Evolutionary conservation across 257 asterid genomes (phyloP).

Genomic region (Haberlea rhodopensis): DNA sequence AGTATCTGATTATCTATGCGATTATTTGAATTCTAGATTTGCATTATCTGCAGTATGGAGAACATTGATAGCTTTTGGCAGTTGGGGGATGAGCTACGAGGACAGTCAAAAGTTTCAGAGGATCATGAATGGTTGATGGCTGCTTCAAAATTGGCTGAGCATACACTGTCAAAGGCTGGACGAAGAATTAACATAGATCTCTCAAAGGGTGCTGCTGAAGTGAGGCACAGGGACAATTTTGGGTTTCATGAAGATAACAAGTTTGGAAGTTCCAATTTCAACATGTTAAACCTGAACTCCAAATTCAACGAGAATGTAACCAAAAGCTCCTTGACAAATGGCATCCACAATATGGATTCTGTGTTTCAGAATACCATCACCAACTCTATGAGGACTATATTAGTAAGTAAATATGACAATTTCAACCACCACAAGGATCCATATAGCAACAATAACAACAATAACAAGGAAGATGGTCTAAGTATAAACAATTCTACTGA

Average conservation of each 20-base stretch:
- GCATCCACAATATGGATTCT: slow-evolving; percentile 53
- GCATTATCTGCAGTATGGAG: slow-evolving; percentile 52
- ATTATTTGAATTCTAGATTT: slow-evolving; percentile 25
- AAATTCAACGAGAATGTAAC: slow-evolving; percentile 53
- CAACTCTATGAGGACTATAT: slow-evolving; percentile 41
- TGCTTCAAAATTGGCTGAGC: slow-evolving; percentile 84
- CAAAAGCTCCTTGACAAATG: slow-evolving; percentile 45
- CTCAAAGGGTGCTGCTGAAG: slow-evolving; percentile 59
- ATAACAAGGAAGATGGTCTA: slow-evolving; percentile 44
- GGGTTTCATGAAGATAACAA: slow-evolving; percentile 74
- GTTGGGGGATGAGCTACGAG: slow-evolving; percentile 90
- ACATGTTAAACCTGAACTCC: slow-evolving; percentile 66
- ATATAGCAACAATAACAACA: slow-evolving; percentile 30
- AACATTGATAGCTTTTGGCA: slow-evolving; percentile 75
- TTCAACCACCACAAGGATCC: slow-evolving; percentile 52
- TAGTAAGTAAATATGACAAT: slow-evolving; percentile 51
- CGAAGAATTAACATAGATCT: slow-evolving; percentile 79
- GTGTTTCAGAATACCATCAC: slow-evolving; percentile 55
- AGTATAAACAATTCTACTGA: slow-evolving; percentile 51
- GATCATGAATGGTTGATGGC: slow-evolving; percentile 87
- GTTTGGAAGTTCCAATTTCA: slow-evolving; percentile 68
- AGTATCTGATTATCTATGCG: slow-evolving; percentile 15
- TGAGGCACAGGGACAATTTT: slow-evolving; percentile 56
- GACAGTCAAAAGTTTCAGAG: slow-evolving; percentile 75
- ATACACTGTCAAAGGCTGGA: slow-evolving; percentile 69